phyloP scores from a whole-genome alignment of 306 rosid species.

The Clitoria ternatea region DNA sequence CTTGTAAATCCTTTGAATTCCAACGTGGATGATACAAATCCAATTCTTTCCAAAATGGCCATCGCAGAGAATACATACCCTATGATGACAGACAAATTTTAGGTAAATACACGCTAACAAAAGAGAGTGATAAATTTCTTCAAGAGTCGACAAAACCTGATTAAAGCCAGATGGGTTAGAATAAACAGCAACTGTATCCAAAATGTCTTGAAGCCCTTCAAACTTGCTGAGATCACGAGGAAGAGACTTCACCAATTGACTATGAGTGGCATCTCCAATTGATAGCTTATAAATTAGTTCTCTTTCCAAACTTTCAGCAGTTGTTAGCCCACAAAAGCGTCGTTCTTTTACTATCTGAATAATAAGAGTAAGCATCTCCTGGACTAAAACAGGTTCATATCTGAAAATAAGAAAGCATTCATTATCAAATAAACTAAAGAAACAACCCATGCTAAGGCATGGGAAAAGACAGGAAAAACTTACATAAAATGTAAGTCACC shows the following conservation, averaged over 20 bases:
- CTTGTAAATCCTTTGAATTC: conserved; percentile 88
- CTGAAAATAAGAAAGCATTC: conserved; percentile 37
- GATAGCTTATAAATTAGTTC: conserved; percentile 79
- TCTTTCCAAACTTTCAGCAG: conserved; percentile 81
- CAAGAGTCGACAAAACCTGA: conserved; percentile 46
- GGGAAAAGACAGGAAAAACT: background rate
- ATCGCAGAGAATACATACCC: conserved; percentile 90
- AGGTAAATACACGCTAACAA: conserved; percentile 14
- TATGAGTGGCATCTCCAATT: conserved; percentile 81
- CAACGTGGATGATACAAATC: conserved; percentile 96
- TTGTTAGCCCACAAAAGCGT: conserved; percentile 81
- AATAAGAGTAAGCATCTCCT: conserved; percentile 91
- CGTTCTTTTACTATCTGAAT: conserved; percentile 90
- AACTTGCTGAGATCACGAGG: conserved; percentile 87
- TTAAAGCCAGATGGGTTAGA: conserved; percentile 88
- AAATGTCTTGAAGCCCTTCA: conserved; percentile 65
- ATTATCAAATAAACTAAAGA: background rate
- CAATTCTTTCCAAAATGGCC: conserved; percentile 81
- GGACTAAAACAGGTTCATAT: conserved; percentile 75
- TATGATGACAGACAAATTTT: conserved; percentile 26
- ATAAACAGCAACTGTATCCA: conserved; percentile 68
- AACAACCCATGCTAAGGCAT: background rate
- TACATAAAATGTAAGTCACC: background rate
- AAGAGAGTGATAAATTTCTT: background rate
- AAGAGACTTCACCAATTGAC: conserved; percentile 91